Evolutionary conservation across 2,329 filamentous ascomycete species (phyloP).

Genomic region (Ampelomyces quisqualis): DNA sequence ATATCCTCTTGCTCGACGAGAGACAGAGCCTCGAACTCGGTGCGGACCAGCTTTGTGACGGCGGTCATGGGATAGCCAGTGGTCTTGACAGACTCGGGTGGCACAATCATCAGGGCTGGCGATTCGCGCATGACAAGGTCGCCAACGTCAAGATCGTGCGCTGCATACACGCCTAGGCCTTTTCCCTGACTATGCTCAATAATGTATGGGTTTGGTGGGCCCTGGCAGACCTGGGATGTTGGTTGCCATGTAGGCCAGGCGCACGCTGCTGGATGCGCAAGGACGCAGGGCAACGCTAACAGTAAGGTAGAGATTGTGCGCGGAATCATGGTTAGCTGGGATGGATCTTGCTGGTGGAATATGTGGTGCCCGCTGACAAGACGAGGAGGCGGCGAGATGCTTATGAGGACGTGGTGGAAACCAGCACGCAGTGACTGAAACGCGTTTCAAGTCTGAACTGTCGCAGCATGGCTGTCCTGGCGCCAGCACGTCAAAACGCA

Average conservation of each 20-base stretch:
- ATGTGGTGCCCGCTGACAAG: no score
- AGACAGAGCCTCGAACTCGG: slow-evolving; percentile 29
- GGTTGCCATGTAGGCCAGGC: slow-evolving; percentile 14
- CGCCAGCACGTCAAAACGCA: neutral
- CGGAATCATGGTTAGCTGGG: no score
- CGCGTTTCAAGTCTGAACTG: slow-evolving; percentile 13
- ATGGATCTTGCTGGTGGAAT: no score
- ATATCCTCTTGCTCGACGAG: slow-evolving; percentile 24
- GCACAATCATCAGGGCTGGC: slow-evolving; percentile 40
- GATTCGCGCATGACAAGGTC: slow-evolving; percentile 46
- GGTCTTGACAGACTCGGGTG: slow-evolving; percentile 29
- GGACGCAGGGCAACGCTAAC: no score
- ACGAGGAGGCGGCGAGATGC: no score
- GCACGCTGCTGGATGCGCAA: slow-evolving; percentile 16
- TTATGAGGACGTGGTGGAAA: neutral
- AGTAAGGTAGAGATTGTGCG: no score
- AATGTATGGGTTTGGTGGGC: slow-evolving; percentile 27
- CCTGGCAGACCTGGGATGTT: slow-evolving; percentile 16
- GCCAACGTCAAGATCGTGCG: slow-evolving; percentile 39
- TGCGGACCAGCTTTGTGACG: slow-evolving; percentile 23
- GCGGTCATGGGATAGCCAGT: slow-evolving; percentile 28
- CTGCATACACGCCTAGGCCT: slow-evolving; percentile 48
- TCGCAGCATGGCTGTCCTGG: slow-evolving; percentile 11
- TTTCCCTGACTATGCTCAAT: slow-evolving; percentile 42
- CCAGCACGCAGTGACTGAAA: slow-evolving; percentile 13